Conservation (phyloP, 192 early-diverging fungal genomes). For the Coemansia sp. region DNA sequence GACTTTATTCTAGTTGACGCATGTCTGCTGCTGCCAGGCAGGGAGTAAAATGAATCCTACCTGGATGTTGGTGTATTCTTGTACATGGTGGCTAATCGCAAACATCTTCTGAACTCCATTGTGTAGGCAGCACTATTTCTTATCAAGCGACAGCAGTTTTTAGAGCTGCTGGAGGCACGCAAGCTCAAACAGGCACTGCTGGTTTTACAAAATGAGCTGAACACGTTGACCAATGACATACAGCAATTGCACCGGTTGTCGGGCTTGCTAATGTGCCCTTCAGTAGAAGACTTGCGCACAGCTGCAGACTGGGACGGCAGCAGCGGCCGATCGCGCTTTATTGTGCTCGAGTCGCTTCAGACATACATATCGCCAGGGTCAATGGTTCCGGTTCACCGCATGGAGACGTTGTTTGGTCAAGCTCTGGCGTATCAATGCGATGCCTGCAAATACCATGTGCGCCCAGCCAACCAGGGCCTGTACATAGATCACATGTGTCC, state of each 20-base stretch:
- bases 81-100: not conserved
- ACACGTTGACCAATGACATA: slow-evolving; percentile 66
- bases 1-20: not conserved
- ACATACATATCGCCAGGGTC: slow-evolving; percentile 72
- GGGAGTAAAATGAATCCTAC: not conserved
- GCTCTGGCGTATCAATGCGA: slow-evolving; percentile 70
- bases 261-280: slow-evolving; percentile 32
- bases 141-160: slow-evolving; percentile 85
- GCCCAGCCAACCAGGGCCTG: slow-evolving; percentile 23
- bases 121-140: slow-evolving; percentile 62
- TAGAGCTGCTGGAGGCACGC: slow-evolving; percentile 77
- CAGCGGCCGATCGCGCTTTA: slow-evolving; percentile 51
- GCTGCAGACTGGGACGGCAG: slow-evolving; percentile 82
- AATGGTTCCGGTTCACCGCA: slow-evolving; percentile 87
- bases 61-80: not conserved
- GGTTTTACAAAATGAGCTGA: slow-evolving; percentile 72
- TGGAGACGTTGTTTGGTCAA: slow-evolving; percentile 82
- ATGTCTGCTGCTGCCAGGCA: not conserved
- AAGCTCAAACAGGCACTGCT: slow-evolving; percentile 67
- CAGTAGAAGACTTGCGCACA: slow-evolving; percentile 63
- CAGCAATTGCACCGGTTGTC: slow-evolving; percentile 74
- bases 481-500: slow-evolving; percentile 52
- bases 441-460: slow-evolving; percentile 80
- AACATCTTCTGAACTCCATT: not conserved
- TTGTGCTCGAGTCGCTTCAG: slow-evolving; percentile 48